Base-by-base conservation (phyloP, 805 yeast species). In the Candida chilensis region DNA sequence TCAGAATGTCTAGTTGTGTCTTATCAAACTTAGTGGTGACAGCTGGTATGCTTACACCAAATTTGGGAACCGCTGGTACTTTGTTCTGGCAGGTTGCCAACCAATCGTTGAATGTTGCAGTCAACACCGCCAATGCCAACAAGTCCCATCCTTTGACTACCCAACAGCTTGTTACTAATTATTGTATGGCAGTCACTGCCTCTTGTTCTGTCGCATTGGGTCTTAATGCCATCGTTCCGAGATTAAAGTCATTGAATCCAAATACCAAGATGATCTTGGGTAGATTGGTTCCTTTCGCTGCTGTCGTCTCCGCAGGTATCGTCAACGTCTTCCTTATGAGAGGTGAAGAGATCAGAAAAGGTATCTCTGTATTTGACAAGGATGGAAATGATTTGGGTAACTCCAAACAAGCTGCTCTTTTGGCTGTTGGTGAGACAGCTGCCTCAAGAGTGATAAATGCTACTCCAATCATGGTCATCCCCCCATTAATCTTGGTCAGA, bases 391-490 rank as follows among this genome's bases (percentile, higher is more conserved):
- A 77, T 20, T 66, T 72, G 19, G 75, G 78, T 37, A 64, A 61
- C 17, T 87, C 96, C 5, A 77, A 82, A 51, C 72, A 65, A 20
- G 98, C 98, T 12, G 99, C 99, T 1, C 48, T 74, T 28, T 68
- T 78, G 37, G 99, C 99, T 0, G 98, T 92, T 27, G 96, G 94
- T 16, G 97, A 92, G 57, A 92, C 99, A 8, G 97, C 96, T 3
- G 76, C 88, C 19, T 83, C 95, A 27, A 67, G 99, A 50, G 95
- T 92, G 27, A 82, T 90, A 42, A 92, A 87, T 46, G 96, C 97
- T 12, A 83, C 98, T 0, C 99, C 99, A 13, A 72, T 92, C 44
- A 92, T 92, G 99, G 98, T 84, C 14, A 54, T 92, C 5, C 98
- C 99, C 2, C 96, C 99, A 3, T 67, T 92, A 44, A 48, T 85